These are phyloP conservation scores for Globisporangium polare DNA, from an alignment of 352 stramenopile species.

Conservation along the genomic window DNA sequence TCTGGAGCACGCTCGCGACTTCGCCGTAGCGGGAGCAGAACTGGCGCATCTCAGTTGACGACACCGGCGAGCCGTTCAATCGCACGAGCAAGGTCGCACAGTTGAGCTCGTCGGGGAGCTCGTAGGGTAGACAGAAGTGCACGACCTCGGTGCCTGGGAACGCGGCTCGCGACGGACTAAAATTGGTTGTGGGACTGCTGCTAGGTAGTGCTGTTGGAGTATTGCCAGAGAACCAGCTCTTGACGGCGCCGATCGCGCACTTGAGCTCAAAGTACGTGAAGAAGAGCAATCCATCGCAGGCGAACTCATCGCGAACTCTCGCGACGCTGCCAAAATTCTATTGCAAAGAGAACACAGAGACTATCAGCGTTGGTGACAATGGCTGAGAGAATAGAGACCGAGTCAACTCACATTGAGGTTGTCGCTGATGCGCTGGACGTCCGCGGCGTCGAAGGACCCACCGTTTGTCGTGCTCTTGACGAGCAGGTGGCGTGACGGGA, in stretches of 20 bases:
- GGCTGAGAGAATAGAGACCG: background rate
- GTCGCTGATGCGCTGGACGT: constrained; percentile 45
- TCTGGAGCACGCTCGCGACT: constrained; percentile 68
- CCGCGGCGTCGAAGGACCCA: constrained; percentile 27
- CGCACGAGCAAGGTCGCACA: constrained; percentile 54
- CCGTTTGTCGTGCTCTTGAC: constrained; percentile 33
- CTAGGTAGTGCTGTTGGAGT: background rate
- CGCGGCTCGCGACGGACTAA: background rate
- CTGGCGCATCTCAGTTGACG: constrained; percentile 46
- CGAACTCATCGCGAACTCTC: constrained; percentile 42
- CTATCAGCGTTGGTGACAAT: background rate
- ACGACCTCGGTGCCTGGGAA: background rate
- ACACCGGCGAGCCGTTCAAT: constrained; percentile 24
- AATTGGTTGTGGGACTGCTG: background rate
- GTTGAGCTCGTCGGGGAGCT: constrained; percentile 59
- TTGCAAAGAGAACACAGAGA: background rate
- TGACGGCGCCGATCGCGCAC: constrained; percentile 52
- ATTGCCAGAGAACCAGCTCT: constrained; percentile 33
- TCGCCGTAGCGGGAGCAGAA: constrained; percentile 68
- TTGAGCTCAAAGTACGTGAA: constrained; percentile 74
- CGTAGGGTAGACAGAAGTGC: constrained; percentile 67
- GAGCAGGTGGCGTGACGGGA: constrained; percentile 65
- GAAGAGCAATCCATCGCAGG: constrained; percentile 53
- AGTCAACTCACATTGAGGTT: constrained; percentile 47
- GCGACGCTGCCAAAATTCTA: constrained; percentile 68